These are phyloP conservation scores for Andrographis paniculata DNA, from an alignment of 305 asterid genomes.

Conservation along the genomic window DNA sequence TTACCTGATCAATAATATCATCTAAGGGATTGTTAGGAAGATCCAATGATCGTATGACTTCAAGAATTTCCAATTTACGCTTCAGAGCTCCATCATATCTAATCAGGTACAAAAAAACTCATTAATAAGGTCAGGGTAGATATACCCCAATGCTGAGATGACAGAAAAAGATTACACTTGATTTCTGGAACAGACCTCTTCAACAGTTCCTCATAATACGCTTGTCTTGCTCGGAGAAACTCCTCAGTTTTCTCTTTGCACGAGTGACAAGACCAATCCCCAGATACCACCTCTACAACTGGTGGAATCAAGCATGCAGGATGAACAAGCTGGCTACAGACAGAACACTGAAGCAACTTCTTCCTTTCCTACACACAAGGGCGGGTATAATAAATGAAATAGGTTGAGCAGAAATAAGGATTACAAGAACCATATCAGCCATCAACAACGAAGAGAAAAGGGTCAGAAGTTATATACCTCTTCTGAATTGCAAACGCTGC, in stretches of 20 bases:
- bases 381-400: conserved; percentile 8
- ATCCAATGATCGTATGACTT: conserved; percentile 76
- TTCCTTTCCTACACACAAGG: conserved; percentile 63
- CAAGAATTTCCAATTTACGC: conserved; percentile 63
- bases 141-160: no score
- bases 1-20: conserved; percentile 96
- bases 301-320: conserved; percentile 83
- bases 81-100: conserved; percentile 85
- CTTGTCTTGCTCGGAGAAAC: conserved; percentile 68
- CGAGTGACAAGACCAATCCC: conserved; percentile 84
- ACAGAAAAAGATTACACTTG: not conserved
- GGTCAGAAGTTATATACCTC: conserved; percentile 39
- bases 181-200: conserved; percentile 43
- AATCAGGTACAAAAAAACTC: conserved; percentile 23
- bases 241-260: conserved; percentile 92
- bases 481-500: conserved; percentile 75
- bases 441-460: conserved; percentile 14
- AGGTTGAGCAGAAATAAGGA: conserved; percentile 6
- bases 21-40: conserved; percentile 98
- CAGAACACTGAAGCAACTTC: conserved; percentile 87
- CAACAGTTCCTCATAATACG: conserved; percentile 58
- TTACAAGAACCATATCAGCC: not conserved
- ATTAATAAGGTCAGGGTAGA: no score
- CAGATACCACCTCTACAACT: conserved; percentile 45
- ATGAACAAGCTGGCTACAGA: conserved; percentile 79